Conservation (phyloP, 2,329 filamentous ascomycete species). For the Botrytis byssoidea region DNA sequence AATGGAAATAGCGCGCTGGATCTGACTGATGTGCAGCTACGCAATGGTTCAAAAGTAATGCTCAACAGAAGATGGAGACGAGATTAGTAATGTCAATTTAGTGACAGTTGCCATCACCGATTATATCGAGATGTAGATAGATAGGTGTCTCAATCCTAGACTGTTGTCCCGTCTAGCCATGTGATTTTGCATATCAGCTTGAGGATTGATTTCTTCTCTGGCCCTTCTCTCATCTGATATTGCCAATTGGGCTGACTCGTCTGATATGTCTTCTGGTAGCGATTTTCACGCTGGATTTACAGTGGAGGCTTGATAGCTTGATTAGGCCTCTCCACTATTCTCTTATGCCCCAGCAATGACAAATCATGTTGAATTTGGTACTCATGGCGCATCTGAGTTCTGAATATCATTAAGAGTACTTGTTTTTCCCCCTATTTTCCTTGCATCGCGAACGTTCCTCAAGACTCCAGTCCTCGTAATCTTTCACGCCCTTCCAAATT, state of each 20-base stretch:
- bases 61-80: not conserved
- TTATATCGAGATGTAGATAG: not conserved
- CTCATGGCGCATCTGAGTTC: not conserved
- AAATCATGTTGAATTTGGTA: not conserved
- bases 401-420: not conserved
- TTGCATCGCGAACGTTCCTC: not conserved
- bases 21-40: not conserved
- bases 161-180: not conserved
- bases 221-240: not conserved
- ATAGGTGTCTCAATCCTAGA: not conserved
- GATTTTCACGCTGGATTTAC: not conserved
- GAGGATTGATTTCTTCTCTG: not conserved
- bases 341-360: not conserved
- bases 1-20: not conserved
- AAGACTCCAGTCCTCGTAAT: not conserved
- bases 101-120: not conserved
- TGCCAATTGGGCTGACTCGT: not conserved
- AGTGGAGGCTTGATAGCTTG: not conserved
- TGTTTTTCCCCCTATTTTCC: not conserved
- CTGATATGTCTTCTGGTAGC: not conserved
- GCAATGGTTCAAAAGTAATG: not conserved
- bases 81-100: not conserved
- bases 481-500: constrained; percentile 1
- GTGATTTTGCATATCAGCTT: not conserved
- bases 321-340: not conserved